Evolutionary conservation across 805 yeast genomes (phyloP).

Genomic region (Saturnispora dispora): DNA sequence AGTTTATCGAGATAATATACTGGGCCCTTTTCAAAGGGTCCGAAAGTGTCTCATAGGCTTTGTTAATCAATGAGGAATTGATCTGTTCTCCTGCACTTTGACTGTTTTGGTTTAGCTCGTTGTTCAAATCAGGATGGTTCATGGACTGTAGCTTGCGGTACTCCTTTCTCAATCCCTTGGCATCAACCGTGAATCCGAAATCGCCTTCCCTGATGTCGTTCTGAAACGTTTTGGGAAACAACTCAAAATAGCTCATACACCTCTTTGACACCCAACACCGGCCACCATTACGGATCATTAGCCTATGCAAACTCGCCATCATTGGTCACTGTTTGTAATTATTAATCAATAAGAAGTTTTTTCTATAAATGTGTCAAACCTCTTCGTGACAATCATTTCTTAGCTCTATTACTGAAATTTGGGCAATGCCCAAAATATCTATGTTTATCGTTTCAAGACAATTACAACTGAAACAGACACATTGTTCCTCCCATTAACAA

Average conservation of each 20-base stretch:
- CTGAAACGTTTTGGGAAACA: constrained; percentile 74
- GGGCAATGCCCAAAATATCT: too few species aligned
- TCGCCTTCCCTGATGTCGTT: constrained; percentile 54
- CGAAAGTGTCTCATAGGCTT: constrained; percentile 64
- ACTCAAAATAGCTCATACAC: constrained; percentile 36
- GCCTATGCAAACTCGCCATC: not conserved
- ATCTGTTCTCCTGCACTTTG: constrained; percentile 19
- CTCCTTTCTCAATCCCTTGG: constrained; percentile 55
- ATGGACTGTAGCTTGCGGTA: constrained; percentile 63
- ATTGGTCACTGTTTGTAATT: not conserved
- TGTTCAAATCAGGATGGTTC: constrained; percentile 68
- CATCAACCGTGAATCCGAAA: constrained; percentile 44
- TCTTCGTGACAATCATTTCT: not conserved
- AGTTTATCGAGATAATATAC: constrained; percentile 37
- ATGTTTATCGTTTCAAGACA: too few species aligned
- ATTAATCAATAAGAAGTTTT: not conserved
- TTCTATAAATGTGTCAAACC: not conserved
- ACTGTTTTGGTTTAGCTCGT: constrained; percentile 20
- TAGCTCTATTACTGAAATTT: too few species aligned
- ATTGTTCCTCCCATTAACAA: too few species aligned
- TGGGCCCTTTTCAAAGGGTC: constrained; percentile 67
- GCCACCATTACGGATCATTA: not conserved
- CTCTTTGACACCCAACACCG: not conserved
- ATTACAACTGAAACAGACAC: too few species aligned
- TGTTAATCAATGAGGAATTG: constrained; percentile 50